Conservation (phyloP, 2,329 filamentous ascomycete species). For the Trichoderma citrinoviride region DNA sequence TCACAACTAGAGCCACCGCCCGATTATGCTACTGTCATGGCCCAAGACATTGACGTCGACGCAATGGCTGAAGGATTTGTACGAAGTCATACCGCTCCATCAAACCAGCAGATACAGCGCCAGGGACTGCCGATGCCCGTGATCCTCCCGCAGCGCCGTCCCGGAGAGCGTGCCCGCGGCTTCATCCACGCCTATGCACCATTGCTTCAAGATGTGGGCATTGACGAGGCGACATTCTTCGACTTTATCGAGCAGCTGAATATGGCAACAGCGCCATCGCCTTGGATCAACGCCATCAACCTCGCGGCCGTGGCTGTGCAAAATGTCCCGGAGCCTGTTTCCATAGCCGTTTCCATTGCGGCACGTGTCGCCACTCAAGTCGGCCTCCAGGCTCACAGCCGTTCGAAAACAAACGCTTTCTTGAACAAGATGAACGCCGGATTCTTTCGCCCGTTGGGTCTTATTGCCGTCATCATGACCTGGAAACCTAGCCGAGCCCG, state of each 20-base stretch:
- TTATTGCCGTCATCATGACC: conserved; percentile 51
- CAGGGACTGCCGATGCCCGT: conserved; percentile 43
- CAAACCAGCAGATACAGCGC: background rate
- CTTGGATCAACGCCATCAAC: conserved; percentile 42
- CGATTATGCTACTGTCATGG: conserved; percentile 20
- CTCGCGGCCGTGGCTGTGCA: conserved; percentile 40
- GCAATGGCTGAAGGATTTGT: conserved; percentile 20
- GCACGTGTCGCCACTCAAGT: conserved; percentile 43
- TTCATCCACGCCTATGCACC: conserved; percentile 55
- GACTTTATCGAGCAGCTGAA: conserved; percentile 49
- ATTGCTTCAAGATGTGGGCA: conserved; percentile 43
- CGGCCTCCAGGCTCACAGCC: conserved; percentile 41
- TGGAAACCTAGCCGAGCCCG: conserved; percentile 44
- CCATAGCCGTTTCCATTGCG: conserved; percentile 43
- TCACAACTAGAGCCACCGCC: conserved; percentile 18
- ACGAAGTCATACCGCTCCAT: conserved; percentile 3
- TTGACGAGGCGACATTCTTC: conserved; percentile 48
- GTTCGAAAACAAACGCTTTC: conserved; percentile 49
- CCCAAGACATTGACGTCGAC: conserved; percentile 8
- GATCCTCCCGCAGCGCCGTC: conserved; percentile 52
- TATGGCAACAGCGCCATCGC: conserved; percentile 36
- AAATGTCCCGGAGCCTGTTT: conserved; percentile 40
- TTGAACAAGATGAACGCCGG: conserved; percentile 55
- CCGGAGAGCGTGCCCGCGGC: conserved; percentile 46
- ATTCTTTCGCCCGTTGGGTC: conserved; percentile 55